Evolutionary conservation across 208 protist species (phyloP).

Genomic region (Trypanosoma avium): DNA sequence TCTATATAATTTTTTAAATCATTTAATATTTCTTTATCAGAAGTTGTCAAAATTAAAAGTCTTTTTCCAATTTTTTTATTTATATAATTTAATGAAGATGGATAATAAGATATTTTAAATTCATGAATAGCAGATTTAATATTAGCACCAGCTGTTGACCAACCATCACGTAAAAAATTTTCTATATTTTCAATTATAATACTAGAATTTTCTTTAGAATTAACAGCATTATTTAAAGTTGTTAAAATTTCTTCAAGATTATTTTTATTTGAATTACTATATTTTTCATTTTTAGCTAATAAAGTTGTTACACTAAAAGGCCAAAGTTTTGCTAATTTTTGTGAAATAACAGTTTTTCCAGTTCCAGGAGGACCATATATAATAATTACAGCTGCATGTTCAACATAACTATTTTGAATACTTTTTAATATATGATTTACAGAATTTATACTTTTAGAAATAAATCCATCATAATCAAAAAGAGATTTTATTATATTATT

Average conservation of each 20-base stretch:
- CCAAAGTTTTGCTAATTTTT: slow-evolving; percentile 29
- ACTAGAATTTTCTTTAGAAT: slow-evolving; percentile 10
- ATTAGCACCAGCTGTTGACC: neutral
- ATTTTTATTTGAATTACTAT: neutral
- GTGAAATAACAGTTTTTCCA: slow-evolving; percentile 63
- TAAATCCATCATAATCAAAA: slow-evolving; percentile 59
- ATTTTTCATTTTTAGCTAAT: neutral
- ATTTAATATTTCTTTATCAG: slow-evolving; percentile 19
- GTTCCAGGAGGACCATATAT: slow-evolving; percentile 59
- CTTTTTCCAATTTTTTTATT: slow-evolving; percentile 4
- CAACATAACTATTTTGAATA: slow-evolving; percentile 40
- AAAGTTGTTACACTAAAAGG: slow-evolving; percentile 6
- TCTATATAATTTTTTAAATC: slow-evolving; percentile 3
- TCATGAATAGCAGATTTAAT: slow-evolving; percentile 18
- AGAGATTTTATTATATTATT: neutral
- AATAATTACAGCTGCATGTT: slow-evolving; percentile 37
- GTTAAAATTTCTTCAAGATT: slow-evolving; percentile 3
- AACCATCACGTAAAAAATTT: slow-evolving; percentile 1
- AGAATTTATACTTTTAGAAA: slow-evolving; percentile 27
- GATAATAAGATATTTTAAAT: neutral
- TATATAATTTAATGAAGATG: neutral
- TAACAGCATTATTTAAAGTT: neutral
- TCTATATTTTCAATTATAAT: slow-evolving; percentile 30
- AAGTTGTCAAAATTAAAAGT: slow-evolving; percentile 27
- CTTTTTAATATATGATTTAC: slow-evolving; percentile 27